Evolutionary conservation across 129 eudicot genomes (phyloP).

Genomic region (Flaveria robusta): DNA sequence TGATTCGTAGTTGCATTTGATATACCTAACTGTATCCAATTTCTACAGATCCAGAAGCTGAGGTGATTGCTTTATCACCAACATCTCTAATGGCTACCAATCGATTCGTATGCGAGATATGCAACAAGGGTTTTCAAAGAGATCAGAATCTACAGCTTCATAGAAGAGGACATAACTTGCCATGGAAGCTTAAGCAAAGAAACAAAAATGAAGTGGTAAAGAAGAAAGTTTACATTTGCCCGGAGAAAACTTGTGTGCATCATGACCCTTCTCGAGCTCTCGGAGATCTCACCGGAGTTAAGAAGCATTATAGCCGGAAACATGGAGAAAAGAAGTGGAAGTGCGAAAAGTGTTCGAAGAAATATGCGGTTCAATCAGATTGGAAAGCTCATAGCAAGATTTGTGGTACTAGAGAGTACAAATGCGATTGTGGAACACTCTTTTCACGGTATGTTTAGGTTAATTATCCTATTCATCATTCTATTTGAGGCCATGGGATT

Average conservation of each 20-base stretch:
- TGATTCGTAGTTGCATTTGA: too few relatives aligned
- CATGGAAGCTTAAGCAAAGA: slow-evolving; percentile 83
- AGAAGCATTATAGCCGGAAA: slow-evolving; percentile 72
- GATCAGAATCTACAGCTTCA: slow-evolving; percentile 92
- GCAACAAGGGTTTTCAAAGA: slow-evolving; percentile 82
- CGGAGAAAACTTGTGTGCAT: slow-evolving; percentile 68
- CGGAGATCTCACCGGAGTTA: slow-evolving; percentile 79
- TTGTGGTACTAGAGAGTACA: slow-evolving; percentile 69
- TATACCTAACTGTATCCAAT: neutral
- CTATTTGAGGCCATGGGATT: neutral
- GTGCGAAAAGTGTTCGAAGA: slow-evolving; percentile 69
- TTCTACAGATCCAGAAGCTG: slow-evolving; percentile 74
- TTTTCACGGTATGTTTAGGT: slow-evolving; percentile 56
- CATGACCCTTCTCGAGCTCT: slow-evolving; percentile 78
- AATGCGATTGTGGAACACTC: slow-evolving; percentile 78
- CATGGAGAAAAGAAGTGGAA: slow-evolving; percentile 82
- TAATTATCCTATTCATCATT: neutral
- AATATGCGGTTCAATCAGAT: slow-evolving; percentile 74
- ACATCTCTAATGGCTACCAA: slow-evolving; percentile 70
- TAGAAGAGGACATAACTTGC: slow-evolving; percentile 83
- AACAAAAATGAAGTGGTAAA: slow-evolving; percentile 56
- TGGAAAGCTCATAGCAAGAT: slow-evolving; percentile 81
- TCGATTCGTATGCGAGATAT: slow-evolving; percentile 84
- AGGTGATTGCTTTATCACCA: slow-evolving; percentile 83
- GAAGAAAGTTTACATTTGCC: slow-evolving; percentile 82